Evolutionary conservation across 1,284 basidiomycete genomes (phyloP).

Genomic region (Sporisorium graminicola): DNA sequence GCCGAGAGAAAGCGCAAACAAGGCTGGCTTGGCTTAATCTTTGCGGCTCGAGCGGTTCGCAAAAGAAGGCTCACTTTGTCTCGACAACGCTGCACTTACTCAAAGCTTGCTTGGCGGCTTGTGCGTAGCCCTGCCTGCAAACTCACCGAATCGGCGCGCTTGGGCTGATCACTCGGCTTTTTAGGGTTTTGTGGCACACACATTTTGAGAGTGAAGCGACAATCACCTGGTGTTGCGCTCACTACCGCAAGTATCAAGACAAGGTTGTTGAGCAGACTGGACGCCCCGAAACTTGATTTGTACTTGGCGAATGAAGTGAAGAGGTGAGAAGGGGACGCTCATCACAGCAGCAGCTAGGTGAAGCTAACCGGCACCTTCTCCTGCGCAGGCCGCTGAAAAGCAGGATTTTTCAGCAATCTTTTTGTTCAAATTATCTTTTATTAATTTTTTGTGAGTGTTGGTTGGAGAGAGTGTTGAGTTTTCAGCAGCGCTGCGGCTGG

Average conservation of each 20-base stretch:
- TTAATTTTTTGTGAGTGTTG: slow-evolving; percentile 5
- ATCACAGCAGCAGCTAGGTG: neutral
- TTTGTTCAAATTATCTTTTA: neutral
- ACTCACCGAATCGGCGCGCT: neutral
- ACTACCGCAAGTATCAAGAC: neutral
- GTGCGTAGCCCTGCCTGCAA: neutral
- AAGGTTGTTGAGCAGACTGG: neutral
- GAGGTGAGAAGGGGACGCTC: neutral
- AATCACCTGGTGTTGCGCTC: neutral
- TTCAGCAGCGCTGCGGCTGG: slow-evolving; percentile 7
- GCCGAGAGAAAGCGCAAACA: neutral
- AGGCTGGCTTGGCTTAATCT: neutral
- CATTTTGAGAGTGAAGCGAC: slow-evolving; percentile 21
- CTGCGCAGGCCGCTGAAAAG: neutral
- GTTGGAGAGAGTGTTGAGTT: slow-evolving; percentile 3
- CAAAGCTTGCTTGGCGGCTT: neutral
- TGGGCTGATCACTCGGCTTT: neutral
- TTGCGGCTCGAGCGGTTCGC: neutral
- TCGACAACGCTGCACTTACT: neutral
- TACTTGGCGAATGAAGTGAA: neutral
- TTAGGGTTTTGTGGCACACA: slow-evolving; percentile 16
- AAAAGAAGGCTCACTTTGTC: neutral
- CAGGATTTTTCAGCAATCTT: neutral
- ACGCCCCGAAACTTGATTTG: neutral
- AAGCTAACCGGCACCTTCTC: no score